Evolutionary conservation across 2,329 filamentous ascomycete genomes (phyloP).

Genomic region (Colletotrichum sp.): DNA sequence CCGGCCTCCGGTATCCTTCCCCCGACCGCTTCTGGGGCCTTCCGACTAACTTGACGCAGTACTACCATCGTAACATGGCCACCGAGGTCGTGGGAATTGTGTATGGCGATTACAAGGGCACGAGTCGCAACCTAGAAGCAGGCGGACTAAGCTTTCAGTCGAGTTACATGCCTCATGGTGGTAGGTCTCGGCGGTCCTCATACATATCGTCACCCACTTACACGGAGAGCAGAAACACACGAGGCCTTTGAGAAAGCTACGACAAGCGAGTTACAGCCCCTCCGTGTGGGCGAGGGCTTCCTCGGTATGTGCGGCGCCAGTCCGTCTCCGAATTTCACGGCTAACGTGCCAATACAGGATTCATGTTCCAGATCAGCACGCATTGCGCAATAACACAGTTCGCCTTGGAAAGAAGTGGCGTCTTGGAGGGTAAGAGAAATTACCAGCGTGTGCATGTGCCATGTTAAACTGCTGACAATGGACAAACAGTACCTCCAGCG

Average conservation of each 20-base stretch:
- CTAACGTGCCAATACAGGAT: conserved; percentile 33
- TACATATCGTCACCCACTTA: background rate
- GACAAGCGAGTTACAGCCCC: conserved; percentile 23
- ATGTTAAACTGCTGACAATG: background rate
- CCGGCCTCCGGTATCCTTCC: conserved; percentile 47
- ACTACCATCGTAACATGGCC: conserved; percentile 63
- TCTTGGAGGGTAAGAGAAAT: conserved; percentile 18
- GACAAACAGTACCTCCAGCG: conserved; percentile 19
- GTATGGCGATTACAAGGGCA: conserved; percentile 32
- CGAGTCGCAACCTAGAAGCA: conserved; percentile 29
- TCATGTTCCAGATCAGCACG: conserved; percentile 31
- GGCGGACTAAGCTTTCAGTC: conserved; percentile 34
- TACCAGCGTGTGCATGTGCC: background rate
- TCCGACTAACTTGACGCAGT: conserved; percentile 30
- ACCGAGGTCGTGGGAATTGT: conserved; percentile 56
- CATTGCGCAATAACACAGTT: conserved; percentile 30
- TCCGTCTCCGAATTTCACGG: conserved; percentile 27
- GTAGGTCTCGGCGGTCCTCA: background rate
- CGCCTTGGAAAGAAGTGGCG: conserved; percentile 19
- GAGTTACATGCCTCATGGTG: conserved; percentile 33
- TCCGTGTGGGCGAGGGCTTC: conserved; percentile 26
- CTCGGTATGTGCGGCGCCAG: conserved; percentile 19
- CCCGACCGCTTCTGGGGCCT: background rate
- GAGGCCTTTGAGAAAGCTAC: conserved; percentile 27
- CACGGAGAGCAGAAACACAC: conserved; percentile 19